Evolutionary conservation across 2,329 filamentous ascomycete genomes (phyloP), one percentile per base, ranked within the genome.

Genomic region (Zymoseptoria tritici): DNA sequence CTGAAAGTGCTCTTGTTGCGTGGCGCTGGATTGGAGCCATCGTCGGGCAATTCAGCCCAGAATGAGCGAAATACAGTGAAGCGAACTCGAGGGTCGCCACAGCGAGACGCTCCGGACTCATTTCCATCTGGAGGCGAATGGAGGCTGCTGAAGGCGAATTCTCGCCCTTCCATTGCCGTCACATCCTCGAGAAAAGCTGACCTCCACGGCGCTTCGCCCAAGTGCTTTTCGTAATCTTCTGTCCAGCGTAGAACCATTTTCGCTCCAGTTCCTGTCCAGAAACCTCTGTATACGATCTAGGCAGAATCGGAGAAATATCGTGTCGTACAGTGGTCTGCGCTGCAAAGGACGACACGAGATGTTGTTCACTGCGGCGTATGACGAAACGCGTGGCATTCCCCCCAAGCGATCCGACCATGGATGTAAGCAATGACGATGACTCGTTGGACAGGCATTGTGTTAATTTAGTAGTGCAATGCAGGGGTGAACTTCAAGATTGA

Each of bases 1-100:
- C 89, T 85, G 71, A 83, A 96, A 0, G 83, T 76, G 7, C 76
- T 66, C 4, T 89, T 86, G 73, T 97, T 97, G 61, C 80, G 79
- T 64, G 84, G 80, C 2, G 90, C 88, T 19, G 46, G 46, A 57
- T 57, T 57, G 51, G 22, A 26, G 1, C 6, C 26, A 26, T 53
- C 26, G 19, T 53, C 51, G 5, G 51, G 51, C 51, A 53, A 0
- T n/a, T 53, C 51, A 26, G 22, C 51, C 51, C 51, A 53, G 21
- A 53, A 24, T 21, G 51, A 53, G 22, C 51, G 51, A n/a, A 24
- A 53, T 7, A 53, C 26, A 26, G n/a, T 22, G 22, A 24, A 53
- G 2, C 51, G 51, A 9, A 21, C 51, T 53, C 51, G 20, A 24
- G 51, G 51, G 13, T 16, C 11, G 36, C 36, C 1, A 16, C 9